Percentiles rank a stretch among this genome's conserved stretches.
phyloP scores from a whole-genome alignment of 441 rosid genomes.

The Adansonia madagascariensis region DNA sequence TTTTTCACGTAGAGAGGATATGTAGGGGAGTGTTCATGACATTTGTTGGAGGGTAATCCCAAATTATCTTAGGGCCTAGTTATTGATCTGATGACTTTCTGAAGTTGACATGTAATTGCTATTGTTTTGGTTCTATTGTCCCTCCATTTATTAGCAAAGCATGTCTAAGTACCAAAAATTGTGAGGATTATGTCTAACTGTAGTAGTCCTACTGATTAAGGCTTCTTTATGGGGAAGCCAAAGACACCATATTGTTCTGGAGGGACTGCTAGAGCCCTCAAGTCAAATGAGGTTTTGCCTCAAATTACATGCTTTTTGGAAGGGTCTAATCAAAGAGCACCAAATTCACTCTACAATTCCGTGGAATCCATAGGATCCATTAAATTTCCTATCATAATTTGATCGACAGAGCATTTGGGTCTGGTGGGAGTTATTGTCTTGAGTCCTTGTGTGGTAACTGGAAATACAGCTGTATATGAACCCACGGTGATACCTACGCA shows the following conservation, averaged over 20 bases:
- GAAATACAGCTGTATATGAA: neutral
- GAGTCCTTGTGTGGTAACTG: neutral
- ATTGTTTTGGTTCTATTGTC: neutral
- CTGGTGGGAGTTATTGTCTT: neutral
- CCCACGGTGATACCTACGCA: neutral
- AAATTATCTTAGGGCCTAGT: neutral
- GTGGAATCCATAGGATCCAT: neutral
- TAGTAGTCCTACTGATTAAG: neutral
- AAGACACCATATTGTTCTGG: neutral
- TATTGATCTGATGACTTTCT: neutral
- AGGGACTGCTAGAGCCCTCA: neutral
- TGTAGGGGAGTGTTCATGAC: neutral
- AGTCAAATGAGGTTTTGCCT: neutral
- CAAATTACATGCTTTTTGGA: neutral
- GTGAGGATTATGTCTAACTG: neutral
- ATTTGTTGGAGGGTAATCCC: conserved; percentile 7
- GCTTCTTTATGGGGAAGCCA: neutral
- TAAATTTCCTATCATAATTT: neutral
- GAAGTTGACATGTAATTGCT: neutral
- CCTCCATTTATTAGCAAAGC: neutral
- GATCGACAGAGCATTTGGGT: neutral
- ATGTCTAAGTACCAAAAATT: neutral
- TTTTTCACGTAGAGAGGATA: neutral
- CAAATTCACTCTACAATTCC: neutral
- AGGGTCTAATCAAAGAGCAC: neutral